Base-by-base conservation (phyloP, 2,329 filamentous ascomycete species). In the Monilinia fructicola region DNA sequence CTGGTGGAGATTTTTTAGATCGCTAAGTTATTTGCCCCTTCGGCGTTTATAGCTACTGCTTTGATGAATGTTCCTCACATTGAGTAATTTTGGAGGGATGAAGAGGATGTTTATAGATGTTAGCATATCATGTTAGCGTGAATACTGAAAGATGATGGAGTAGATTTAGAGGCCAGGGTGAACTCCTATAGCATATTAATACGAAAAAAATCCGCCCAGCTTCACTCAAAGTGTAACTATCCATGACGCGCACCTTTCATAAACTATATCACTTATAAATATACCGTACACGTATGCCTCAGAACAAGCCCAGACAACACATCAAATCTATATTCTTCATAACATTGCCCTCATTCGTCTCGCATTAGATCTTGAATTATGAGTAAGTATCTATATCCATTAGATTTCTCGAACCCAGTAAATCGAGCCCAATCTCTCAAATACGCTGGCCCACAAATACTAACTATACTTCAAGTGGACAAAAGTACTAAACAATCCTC, bases 1-100 rank as follows among this genome's bases (percentile, higher is more conserved):
- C 18, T 67, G 26, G 66, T 67, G 23, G 66, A 67, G 14, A 54
- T 60, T 4, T 4, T 65, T 65, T 23, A 50, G 44, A 11, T 50
- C 44, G 11, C 21, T 61, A 31, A 50, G 28, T 26, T 61, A 26
- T 21, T 31, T 65, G 38, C 54, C 64, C 64, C 64, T 2, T 18
- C 35, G 35, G 64, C 64, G 1, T 65, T 38, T 31, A 65, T 61
- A 38, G 40, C 44, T 28, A 65, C 64, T 1, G 11, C 23, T 23
- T 31, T 63, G 23, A 26, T 21, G 40, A 54, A 63, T 55, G 4
- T 63, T n/a, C 60, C 52, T 31, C 38, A 55, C 31, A 16, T 63
- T 23, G 48, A 28, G n/a, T 60, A 42, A 60, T 38, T 38, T 55
- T 42, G 6, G 26, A 3, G n/a, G 1, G 2, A 38, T 21, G 18